A percentile compares a stretch with the other conserved stretches of the same genome.
phyloP scores from a whole-genome alignment of 495 filamentous ascomycete genomes.

The Podospora australis region DNA sequence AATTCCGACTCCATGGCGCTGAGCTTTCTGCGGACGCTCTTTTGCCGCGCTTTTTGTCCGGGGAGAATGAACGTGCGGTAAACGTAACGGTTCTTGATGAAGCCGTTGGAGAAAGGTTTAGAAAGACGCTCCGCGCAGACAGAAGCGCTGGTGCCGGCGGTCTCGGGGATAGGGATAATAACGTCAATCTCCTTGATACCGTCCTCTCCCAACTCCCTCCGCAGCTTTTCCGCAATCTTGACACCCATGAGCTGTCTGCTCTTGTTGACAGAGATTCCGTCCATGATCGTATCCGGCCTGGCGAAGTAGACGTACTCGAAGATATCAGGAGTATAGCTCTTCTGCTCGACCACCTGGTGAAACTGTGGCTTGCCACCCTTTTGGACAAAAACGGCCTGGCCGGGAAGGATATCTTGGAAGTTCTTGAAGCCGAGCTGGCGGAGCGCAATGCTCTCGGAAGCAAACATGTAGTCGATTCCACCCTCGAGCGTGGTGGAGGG shows the following conservation, averaged over 20 bases:
- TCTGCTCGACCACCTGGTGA: conserved; percentile 64
- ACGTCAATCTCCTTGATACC: conserved; percentile 81
- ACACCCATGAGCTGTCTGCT: conserved; percentile 90
- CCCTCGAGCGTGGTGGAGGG: conserved; percentile 53
- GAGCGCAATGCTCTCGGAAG: conserved; percentile 91
- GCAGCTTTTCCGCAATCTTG: conserved; percentile 74
- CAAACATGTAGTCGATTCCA: conserved; percentile 91
- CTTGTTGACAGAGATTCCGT: conserved; percentile 86
- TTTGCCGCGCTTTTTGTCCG: conserved; percentile 75
- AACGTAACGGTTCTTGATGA: conserved; percentile 94
- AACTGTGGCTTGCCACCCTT: conserved; percentile 73
- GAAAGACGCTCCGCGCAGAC: conserved; percentile 69
- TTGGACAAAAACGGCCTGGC: conserved; percentile 88
- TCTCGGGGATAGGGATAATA: conserved; percentile 37
- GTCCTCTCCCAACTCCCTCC: conserved; percentile 64
- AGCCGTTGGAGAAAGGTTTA: conserved; percentile 65
- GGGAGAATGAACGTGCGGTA: conserved; percentile 97
- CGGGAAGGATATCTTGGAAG: conserved; percentile 79
- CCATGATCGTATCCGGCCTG: conserved; percentile 82
- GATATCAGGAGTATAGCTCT: conserved; percentile 82
- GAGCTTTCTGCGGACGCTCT: conserved; percentile 68
- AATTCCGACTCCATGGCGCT: conserved; percentile 87
- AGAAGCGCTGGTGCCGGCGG: conserved; percentile 68
- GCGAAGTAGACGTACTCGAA: conserved; percentile 90
- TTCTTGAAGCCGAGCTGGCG: conserved; percentile 78